Base-by-base conservation (phyloP, 2,329 filamentous ascomycete species). In the Colletotrichum sp. region DNA sequence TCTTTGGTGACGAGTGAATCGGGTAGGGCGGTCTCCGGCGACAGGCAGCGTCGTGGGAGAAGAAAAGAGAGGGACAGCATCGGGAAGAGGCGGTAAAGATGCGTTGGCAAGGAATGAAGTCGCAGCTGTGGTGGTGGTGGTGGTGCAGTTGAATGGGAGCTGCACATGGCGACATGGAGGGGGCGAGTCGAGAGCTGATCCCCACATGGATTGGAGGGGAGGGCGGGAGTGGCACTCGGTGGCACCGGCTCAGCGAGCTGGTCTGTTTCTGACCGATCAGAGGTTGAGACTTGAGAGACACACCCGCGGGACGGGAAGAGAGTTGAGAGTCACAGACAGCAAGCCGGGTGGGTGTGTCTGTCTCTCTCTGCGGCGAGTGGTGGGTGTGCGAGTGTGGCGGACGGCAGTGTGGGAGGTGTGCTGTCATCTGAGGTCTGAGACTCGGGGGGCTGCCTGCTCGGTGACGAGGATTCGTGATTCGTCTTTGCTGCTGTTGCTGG, bases 11-110 rank as follows among this genome's bases (percentile, higher is more conserved):
- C 39, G 18, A 49, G 39, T 49, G 39, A 49, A 49, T 39, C 66
- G 63, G 63, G 28, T 24, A 30, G 34, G n/a, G 32, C 49, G 21
- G 49, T 59, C 24, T 32, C 60, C 55, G 44, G 34, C 36, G 36
- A 62, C 28, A 57, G 57, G 67, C 57, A 44, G 57, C n/a, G 52
- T 62, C 59, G 30, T 68, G 57, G 26, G 30, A 28, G 57, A 65
- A 65, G 63, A 71, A 52, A 26, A 66, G 32, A 63, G 21, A 49
- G 21, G 24, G 28, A 16, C 21, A 26, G 32, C 28, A 21, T 10
- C 21, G 32, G 34, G 36, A 63, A 72, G 72, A 72, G 72, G 72
- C 72, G 63, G 72, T 72, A 67, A 67, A 66, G 72, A 75, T 75
- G 72, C n/a, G 72, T 15, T 75, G 68, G 68, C 68, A 55, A 26